These are phyloP conservation scores for Bipolaris zeicola DNA, from an alignment of 2,329 filamentous ascomycete species.

Conservation along the genomic window DNA sequence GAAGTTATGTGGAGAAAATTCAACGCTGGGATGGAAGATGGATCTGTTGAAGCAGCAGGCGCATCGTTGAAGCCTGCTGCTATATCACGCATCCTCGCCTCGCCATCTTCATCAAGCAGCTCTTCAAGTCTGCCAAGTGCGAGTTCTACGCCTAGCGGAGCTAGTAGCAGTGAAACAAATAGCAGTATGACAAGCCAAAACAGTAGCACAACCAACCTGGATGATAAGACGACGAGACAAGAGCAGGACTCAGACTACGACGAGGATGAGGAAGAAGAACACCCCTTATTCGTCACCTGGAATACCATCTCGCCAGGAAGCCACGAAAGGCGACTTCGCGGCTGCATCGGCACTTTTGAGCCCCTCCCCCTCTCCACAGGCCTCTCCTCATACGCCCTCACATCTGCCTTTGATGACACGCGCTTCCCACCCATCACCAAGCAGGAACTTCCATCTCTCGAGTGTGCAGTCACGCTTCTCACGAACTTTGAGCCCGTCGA, in stretches of 20 bases:
- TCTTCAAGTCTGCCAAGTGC: conserved; percentile 57
- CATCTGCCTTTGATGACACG: conserved; percentile 63
- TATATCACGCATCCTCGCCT: conserved; percentile 53
- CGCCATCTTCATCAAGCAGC: conserved; percentile 47
- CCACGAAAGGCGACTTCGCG: conserved; percentile 72
- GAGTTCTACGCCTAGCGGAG: conserved; percentile 52
- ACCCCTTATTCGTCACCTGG: conserved; percentile 93
- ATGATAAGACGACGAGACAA: conserved; percentile 44
- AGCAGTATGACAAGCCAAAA: conserved; percentile 53
- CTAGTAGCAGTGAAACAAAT: conserved; percentile 42
- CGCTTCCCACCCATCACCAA: conserved; percentile 64
- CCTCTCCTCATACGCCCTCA: conserved; percentile 15
- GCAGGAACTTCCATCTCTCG: conserved; percentile 47
- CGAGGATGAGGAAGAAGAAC: conserved; percentile 42
- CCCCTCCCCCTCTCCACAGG: conserved; percentile 12
- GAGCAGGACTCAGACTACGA: conserved; percentile 31
- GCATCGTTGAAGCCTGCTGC: conserved; percentile 48
- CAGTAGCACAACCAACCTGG: conserved; percentile 36
- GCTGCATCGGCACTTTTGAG: conserved; percentile 82
- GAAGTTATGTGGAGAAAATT: conserved; percentile 70
- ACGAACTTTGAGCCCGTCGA: conserved; percentile 80
- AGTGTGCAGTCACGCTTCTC: conserved; percentile 72
- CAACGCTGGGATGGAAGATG: conserved; percentile 37
- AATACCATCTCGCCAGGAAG: conserved; percentile 67
- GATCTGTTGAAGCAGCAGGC: conserved; percentile 16